Evolutionary conservation across 257 asterid species (phyloP), one percentile per base, ranked within the genome.

Genomic region (Rehmannia glutinosa): DNA sequence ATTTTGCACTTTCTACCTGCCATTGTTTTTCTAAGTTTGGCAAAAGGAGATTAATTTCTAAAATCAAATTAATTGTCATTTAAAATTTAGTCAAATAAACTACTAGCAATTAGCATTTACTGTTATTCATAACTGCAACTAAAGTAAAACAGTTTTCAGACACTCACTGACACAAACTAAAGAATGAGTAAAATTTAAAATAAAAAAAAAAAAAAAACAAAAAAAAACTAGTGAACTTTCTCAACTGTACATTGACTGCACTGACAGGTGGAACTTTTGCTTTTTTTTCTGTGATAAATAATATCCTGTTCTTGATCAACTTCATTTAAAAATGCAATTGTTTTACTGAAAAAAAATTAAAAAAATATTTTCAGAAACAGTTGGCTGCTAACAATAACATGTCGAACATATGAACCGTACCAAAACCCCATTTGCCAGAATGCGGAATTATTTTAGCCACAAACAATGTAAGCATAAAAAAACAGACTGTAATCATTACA

Each of bases 261-360:
- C 69, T 76, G 71, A 61, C 82, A 68, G 68, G 72, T 80, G 73
- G 73, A 17, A 41, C 60, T 51, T 64, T 28, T 54, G 24, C 79
- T 62, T 66, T 73, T 66, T 65, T 73, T 66, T 65, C 27, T 64
- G 50, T 36, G 60, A 59, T 45, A 41, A 36, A 38, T 11, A 11
- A 62, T 71, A 69, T 70, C 42, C 59, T 53, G 13, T 53, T 72
- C 45, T 68, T 51, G 45, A 49, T 73, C 57, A 39, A 32, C 72
- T 53, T 32, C 73, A 9, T 70, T 56, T 25, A 12, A 57, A 30
- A 62, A 52, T 69, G 39, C 62, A 64, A 15, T 52, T 66, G 60
- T 24, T 50, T 59, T 36, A 73, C 62, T 70, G n/a, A 39, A 66
- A 59, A 8, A 73, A 66, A 51, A 41, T 35, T 47, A 59, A 10